phyloP scores from a whole-genome alignment of 192 early-diverging fungal genomes.

The Phycomyces blakesleeanus region DNA sequence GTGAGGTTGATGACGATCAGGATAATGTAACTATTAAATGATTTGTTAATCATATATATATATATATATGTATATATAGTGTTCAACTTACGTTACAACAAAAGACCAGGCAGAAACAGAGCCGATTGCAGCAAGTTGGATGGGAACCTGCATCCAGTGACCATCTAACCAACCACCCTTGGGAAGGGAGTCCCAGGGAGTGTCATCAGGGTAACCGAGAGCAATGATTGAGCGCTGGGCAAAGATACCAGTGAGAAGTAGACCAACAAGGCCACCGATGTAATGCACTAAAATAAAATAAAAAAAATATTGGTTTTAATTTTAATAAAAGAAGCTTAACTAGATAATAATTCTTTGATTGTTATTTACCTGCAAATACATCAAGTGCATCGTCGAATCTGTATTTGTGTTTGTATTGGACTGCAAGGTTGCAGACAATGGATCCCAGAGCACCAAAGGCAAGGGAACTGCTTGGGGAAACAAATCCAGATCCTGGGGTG shows the following conservation, averaged over 20 bases:
- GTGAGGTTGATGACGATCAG: constrained; percentile 67
- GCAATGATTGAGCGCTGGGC: constrained; percentile 66
- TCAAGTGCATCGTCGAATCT: constrained; percentile 81
- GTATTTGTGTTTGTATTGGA: constrained; percentile 59
- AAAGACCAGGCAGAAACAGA: constrained; percentile 75
- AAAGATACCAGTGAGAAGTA: constrained; percentile 84
- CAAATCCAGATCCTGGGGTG: constrained; percentile 81
- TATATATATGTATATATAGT: background rate
- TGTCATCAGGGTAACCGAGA: constrained; percentile 54
- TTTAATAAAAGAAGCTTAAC: no score
- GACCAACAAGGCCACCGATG: constrained; percentile 71
- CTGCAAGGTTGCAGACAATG: constrained; percentile 61
- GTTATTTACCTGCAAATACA: constrained; percentile 58
- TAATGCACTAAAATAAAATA: constrained; percentile 50
- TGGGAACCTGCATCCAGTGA: constrained; percentile 74
- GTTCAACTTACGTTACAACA: constrained; percentile 49
- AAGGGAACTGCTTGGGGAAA: constrained; percentile 66
- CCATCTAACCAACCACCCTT: constrained; percentile 77
- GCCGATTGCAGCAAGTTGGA: constrained; percentile 71
- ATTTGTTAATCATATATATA: background rate
- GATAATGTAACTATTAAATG: constrained; percentile 47
- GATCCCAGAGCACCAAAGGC: constrained; percentile 72
- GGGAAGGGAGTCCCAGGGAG: constrained; percentile 41
- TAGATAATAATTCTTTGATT: no score
- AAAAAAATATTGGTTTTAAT: background rate